Conservation (phyloP, 192 early-diverging fungal species). For the Phlyctochytrium arcticum region DNA sequence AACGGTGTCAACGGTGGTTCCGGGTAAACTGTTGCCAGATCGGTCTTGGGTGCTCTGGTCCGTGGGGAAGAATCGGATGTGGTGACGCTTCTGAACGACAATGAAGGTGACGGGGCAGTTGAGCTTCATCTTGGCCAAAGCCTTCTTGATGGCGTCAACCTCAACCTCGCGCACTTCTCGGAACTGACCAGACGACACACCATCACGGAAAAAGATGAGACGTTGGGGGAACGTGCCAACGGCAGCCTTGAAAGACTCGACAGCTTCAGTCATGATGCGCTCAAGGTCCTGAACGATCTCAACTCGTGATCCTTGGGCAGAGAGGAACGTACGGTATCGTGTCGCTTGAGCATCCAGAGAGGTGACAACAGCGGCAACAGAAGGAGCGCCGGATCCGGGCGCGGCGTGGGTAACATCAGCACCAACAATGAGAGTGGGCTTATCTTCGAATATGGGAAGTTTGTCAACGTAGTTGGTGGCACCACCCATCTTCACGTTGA, state of each 20-base stretch:
- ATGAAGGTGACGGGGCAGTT: constrained; percentile 45
- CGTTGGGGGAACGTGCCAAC: constrained; percentile 39
- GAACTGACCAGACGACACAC: constrained; percentile 60
- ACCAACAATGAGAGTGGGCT: constrained; percentile 73
- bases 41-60: constrained; percentile 54
- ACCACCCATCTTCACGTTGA: constrained; percentile 69
- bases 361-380: constrained; percentile 47
- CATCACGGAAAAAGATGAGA: constrained; percentile 62
- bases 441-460: constrained; percentile 20
- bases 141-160: constrained; percentile 46
- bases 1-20: constrained; percentile 66
- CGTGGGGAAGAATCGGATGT: constrained; percentile 69
- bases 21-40: constrained; percentile 77
- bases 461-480: constrained; percentile 31
- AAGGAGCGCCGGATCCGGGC: constrained; percentile 53
- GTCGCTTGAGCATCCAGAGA: constrained; percentile 32
- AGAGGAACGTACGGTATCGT: constrained; percentile 34
- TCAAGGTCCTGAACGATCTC: constrained; percentile 46
- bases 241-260: constrained; percentile 34
- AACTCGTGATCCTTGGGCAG: constrained; percentile 37
- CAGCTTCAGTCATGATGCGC: constrained; percentile 31
- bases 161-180: constrained; percentile 44
- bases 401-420: constrained; percentile 84
- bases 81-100: constrained; percentile 53
- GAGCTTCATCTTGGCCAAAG: constrained; percentile 25